Evolutionary conservation across 176 grass and related monocot genomes (phyloP).

Genomic region (Carex cristatella): DNA sequence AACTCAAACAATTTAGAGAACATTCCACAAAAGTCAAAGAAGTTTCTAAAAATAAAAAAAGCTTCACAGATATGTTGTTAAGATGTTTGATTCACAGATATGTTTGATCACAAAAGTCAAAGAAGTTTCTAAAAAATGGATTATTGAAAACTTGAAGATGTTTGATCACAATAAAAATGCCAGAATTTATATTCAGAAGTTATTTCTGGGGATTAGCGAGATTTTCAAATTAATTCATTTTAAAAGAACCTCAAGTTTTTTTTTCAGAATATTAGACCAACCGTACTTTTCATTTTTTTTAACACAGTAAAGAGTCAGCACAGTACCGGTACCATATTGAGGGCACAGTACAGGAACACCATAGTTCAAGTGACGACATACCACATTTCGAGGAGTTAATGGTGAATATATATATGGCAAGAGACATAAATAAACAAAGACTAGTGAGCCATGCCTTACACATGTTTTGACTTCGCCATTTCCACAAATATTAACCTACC

Average conservation of each 20-base stretch:
- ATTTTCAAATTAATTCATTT: background rate
- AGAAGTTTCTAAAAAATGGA: background rate
- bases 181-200: background rate
- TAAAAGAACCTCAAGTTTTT: background rate
- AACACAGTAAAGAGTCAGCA: too few species aligned
- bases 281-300: too few species aligned
- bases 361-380: background rate
- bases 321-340: too few species aligned
- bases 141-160: background rate
- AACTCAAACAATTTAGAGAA: background rate
- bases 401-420: background rate
- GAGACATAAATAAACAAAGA: background rate
- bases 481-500: slow-evolving; percentile 24
- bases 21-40: background rate
- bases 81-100: background rate
- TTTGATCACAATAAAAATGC: background rate
- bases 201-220: background rate
- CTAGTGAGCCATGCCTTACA: background rate
- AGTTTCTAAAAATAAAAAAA: background rate
- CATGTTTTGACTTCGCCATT: background rate
- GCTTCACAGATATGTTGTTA: background rate
- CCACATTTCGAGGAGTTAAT: background rate
- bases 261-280: background rate
- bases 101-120: background rate
- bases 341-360: background rate